Percentiles rank a stretch among this genome's conserved stretches.
Conservation (phyloP, 306 rosid genomes). For the Dryas octopetala region DNA sequence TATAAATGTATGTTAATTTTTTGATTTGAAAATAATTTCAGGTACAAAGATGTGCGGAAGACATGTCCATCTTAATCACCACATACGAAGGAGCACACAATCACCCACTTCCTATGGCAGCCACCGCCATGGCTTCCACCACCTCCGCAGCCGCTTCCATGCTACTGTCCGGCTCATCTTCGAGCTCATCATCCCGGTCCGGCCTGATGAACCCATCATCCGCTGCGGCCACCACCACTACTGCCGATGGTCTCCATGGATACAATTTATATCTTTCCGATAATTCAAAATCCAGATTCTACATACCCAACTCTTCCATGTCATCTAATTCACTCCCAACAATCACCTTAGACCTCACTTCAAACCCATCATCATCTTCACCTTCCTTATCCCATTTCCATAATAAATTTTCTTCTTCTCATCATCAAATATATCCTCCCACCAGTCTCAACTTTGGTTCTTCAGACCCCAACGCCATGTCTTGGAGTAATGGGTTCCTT, state of each 20-base stretch:
- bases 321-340: conserved; percentile 65
- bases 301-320: conserved; percentile 61
- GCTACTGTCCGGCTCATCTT: conserved; percentile 68
- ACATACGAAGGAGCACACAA: conserved; percentile 96
- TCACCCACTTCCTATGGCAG: conserved; percentile 83
- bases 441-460: conserved; percentile 60
- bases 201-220: conserved; percentile 25
- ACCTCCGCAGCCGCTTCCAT: conserved; percentile 92
- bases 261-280: conserved; percentile 56
- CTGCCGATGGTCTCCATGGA: conserved; percentile 46
- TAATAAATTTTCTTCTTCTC: conserved; percentile 41
- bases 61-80: conserved; percentile 75
- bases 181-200: conserved; percentile 35
- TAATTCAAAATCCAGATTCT: conserved; percentile 41
- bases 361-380: conserved; percentile 50
- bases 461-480: conserved; percentile 39
- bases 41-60: conserved; percentile 90
- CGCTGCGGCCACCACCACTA: conserved; percentile 6
- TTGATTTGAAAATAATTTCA: conserved; percentile 26
- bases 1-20: not conserved
- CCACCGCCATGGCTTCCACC: conserved; percentile 95
- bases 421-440: conserved; percentile 47
- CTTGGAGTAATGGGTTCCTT: conserved; percentile 58
- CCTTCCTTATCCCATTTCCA: conserved; percentile 37
- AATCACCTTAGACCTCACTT: conserved; percentile 87